Conservation (phyloP, 2,329 filamentous ascomycete genomes). For the Pseudogymnoascus sp. region DNA sequence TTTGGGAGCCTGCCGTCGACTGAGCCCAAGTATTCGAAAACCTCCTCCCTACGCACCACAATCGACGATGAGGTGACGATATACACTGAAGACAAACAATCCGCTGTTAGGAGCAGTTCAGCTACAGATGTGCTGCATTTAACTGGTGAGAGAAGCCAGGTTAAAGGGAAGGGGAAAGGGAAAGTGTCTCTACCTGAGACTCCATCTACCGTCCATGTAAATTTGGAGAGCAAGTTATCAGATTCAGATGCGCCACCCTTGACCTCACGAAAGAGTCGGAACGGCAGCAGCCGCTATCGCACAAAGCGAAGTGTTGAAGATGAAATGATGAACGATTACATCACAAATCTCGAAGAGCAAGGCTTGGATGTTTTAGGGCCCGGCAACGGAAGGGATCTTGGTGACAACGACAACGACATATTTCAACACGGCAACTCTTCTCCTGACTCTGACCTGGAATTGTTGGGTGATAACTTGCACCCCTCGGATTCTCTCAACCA, state of each 20-base stretch:
- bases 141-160: background rate
- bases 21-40: background rate
- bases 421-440: constrained; percentile 11
- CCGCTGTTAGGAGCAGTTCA: background rate
- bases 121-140: background rate
- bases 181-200: background rate
- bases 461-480: background rate
- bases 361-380: background rate
- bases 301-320: background rate
- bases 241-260: background rate
- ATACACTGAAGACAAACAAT: constrained; percentile 1
- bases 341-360: constrained; percentile 3
- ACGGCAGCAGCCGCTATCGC: background rate
- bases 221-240: background rate
- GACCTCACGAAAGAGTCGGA: background rate
- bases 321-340: constrained; percentile 5
- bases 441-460: background rate
- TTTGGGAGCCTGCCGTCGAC: background rate
- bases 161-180: background rate
- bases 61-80: background rate
- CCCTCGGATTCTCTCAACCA: constrained; percentile 14
- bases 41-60: background rate
- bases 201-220: background rate
- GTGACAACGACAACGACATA: constrained; percentile 8
- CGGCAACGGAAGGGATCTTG: constrained; percentile 9